Base-by-base conservation (phyloP, 177 flowering plant genomes). In the Telopea speciosissima region DNA sequence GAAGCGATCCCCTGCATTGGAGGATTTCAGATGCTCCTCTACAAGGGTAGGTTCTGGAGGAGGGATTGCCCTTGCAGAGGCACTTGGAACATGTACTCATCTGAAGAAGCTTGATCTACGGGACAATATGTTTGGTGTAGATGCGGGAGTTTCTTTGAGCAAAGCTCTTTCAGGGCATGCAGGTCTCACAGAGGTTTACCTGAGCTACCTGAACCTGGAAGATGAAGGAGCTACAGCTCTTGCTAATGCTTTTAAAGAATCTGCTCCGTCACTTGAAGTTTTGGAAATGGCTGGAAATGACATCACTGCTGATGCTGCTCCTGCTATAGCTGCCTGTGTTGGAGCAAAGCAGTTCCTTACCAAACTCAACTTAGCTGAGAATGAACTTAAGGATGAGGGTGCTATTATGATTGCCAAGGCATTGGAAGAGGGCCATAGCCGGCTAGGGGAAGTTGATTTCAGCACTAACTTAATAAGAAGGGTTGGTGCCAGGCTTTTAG, bases 21-120 rank as follows among this genome's bases (percentile, higher is more conserved):
- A 91, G 80, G 92, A 91, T 79, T 95, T 93, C 54, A 83, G 93
- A n/a, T 95, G 98, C 85, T 93, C 99, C n/a, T 90, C 98, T 65
- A 89, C 97, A 36, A 87, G 99, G 81, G 85, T 95, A 19, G 99
- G 79, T 8, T 78, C 88, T 8, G 91, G 89, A 65, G 98, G 99
- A 40, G 97, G 97, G 68, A 62, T 88, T 66, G 87, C 89, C 70
- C 73, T 93, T 36, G 72, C 88, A 56, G 79, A 88, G 62, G 96
- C 94, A 33, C 88, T 90, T 69, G 86, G 77, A 28, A 72, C 69
- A 21, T 90, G 88, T 58, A 49, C 77, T 24, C 79, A 80, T 73
- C 49, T 93, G 78, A 89, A 79, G 85, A 93, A 85, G 74, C 88
- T 93, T 69, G 94, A 93, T 79, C 75, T 91, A 52, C 77, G 89